Evolutionary conservation across 2,329 filamentous ascomycete genomes (phyloP), one percentile per base, ranked within the genome.

Genomic region (Aspergillus sp.): DNA sequence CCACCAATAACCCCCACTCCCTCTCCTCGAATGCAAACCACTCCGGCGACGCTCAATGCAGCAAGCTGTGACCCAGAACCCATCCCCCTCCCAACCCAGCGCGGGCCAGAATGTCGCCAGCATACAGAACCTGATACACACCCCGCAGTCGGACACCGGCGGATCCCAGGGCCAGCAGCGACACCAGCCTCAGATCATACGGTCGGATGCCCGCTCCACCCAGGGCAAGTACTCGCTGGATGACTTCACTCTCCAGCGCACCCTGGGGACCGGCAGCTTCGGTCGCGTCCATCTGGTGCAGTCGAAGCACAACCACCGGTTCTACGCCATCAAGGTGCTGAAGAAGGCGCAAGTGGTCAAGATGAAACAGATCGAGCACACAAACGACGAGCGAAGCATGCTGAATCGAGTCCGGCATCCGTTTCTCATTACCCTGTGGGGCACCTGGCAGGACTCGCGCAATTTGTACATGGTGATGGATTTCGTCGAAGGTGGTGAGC

Each of bases 381-480:
- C 91, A 47, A 98, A 98, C 55, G 91, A 98, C 63, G 91, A 98
- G 68, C 75, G 91, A 46, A 78, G 76, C 51, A 98, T 98, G 91
- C 68, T 98, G 52, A 84, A 86, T 58, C 83, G 93, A 59, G 91
- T 96, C 59, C 93, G 95, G 62, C 89, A 98, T 63, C 88, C 91
- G 8, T 98, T 98, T 66, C 71, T 98, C 43, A 91, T 98, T 57
- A 98, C 91, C 2, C 71, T 98, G 25, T 98, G 91, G 91, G 91
- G 91, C 37, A 98, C 91, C 7, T 98, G 96, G 61, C 89, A 96
- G 58, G 91, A 98, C 54, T 75, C 80, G 31, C 86, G 80, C 65
- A 96, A 95, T 58, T 69, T 98, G 22, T 98, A 98, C 74, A 98
- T 98, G 91, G 91, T 98, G 52, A 98, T 98, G 91, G 91, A 98